Percentiles rank a stretch among this genome's conserved stretches.
These are phyloP conservation scores for Aspergillus funiculosus DNA, from an alignment of 495 filamentous ascomycete species.

Conservation along the genomic window DNA sequence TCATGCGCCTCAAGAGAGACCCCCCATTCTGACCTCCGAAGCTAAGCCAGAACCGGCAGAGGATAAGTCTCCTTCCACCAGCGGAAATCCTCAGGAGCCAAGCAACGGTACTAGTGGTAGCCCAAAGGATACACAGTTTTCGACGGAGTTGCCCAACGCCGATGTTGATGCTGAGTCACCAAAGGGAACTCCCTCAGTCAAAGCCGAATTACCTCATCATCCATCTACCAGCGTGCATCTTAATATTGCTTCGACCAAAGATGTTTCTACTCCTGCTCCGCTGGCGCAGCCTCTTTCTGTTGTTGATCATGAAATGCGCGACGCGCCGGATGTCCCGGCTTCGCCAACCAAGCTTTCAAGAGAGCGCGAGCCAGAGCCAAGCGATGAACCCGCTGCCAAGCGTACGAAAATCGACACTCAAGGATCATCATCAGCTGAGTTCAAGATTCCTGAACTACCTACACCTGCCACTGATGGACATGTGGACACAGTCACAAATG, in stretches of 20 bases:
- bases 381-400: conserved; percentile 73
- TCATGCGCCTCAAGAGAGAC: conserved; percentile 10
- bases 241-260: conserved; percentile 5
- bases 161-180: conserved; percentile 9
- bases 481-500: conserved; percentile 8
- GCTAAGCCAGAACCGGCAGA: conserved; percentile 8
- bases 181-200: conserved; percentile 14
- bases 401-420: conserved; percentile 60
- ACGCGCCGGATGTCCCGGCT: conserved; percentile 32
- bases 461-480: conserved; percentile 24
- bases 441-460: conserved; percentile 36
- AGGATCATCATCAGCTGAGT: conserved; percentile 20
- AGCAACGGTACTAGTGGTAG: conserved; percentile 10
- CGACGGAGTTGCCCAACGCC: conserved; percentile 8
- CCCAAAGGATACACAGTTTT: conserved; percentile 19
- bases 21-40: conserved; percentile 13
- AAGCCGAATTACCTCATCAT: conserved; percentile 36
- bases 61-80: conserved; percentile 2
- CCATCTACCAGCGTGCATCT: conserved; percentile 18
- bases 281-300: conserved; percentile 18
- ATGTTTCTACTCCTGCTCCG: conserved; percentile 4
- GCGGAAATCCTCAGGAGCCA: background rate
- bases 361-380: conserved; percentile 63
- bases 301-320: conserved; percentile 38
- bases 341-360: conserved; percentile 56